Evolutionary conservation across 805 yeast genomes (phyloP).

Genomic region (Monosporozyma solicola): DNA sequence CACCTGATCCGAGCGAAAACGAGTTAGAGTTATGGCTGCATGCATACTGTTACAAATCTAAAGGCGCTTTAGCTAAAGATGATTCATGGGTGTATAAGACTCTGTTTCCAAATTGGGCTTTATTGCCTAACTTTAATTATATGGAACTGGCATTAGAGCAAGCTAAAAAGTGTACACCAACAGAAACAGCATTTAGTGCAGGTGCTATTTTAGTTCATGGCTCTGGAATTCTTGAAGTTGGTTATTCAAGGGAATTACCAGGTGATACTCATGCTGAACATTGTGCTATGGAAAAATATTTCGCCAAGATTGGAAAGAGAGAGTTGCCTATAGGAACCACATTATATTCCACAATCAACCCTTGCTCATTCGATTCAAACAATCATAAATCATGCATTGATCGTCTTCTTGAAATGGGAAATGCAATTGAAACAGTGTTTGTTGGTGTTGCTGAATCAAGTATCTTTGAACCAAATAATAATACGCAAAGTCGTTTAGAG

Average conservation of each 20-base stretch:
- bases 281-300: conserved; percentile 77
- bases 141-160: conserved; percentile 73
- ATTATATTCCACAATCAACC: conserved; percentile 94
- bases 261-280: conserved; percentile 99
- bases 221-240: conserved; percentile 58
- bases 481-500: conserved; percentile 48
- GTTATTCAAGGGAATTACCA: conserved; percentile 81
- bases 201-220: conserved; percentile 78
- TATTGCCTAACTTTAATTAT: conserved; percentile 38
- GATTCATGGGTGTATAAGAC: conserved; percentile 67
- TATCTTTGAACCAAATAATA: conserved; percentile 73
- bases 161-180: conserved; percentile 73
- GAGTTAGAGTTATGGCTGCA: conserved; percentile 88
- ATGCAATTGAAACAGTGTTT: conserved; percentile 58
- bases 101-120: conserved; percentile 76
- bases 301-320: conserved; percentile 24
- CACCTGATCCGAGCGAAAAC: conserved; percentile 65
- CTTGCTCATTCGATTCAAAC: conserved; percentile 80
- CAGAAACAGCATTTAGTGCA: conserved; percentile 85
- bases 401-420: conserved; percentile 48
- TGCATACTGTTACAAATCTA: conserved; percentile 70
- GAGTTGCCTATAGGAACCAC: conserved; percentile 68
- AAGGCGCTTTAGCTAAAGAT: conserved; percentile 19
- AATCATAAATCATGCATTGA: conserved; percentile 87
- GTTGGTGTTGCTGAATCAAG: conserved; percentile 92